phyloP scores from a whole-genome alignment of 2,329 filamentous ascomycete genomes.

The Graphilbum fragrans region DNA sequence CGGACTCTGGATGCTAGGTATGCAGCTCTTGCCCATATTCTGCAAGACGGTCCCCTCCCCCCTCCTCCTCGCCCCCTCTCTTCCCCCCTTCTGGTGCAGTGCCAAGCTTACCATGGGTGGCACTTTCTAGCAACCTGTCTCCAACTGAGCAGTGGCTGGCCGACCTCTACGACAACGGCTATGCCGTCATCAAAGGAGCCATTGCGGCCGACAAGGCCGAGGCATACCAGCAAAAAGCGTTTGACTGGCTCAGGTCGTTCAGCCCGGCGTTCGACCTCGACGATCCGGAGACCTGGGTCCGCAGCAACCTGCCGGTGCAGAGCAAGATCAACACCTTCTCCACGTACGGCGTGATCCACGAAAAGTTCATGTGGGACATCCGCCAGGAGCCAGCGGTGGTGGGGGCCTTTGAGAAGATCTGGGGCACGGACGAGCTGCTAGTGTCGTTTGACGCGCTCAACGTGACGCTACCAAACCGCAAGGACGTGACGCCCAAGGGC shows the following conservation, averaged over 20 bases:
- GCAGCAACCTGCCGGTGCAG: constrained; percentile 22
- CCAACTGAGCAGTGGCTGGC: no score
- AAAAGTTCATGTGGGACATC: constrained; percentile 26
- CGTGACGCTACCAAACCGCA: constrained; percentile 21
- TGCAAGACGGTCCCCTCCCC: no score
- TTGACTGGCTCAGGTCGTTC: constrained; percentile 11
- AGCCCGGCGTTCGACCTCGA: constrained; percentile 9
- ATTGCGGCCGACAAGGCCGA: constrained; percentile 27
- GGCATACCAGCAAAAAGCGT: constrained; percentile 18
- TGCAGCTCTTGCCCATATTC: no score
- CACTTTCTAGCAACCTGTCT: no score
- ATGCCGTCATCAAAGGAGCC: constrained; percentile 30
- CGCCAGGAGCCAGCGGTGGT: constrained; percentile 24
- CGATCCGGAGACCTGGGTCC: constrained; percentile 22
- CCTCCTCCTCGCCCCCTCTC: no score
- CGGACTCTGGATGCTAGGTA: no score
- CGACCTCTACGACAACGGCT: no score
- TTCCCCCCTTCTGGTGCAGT: no score
- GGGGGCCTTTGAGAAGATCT: constrained; percentile 23
- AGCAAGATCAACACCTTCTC: constrained; percentile 18
- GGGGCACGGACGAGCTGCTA: constrained; percentile 22
- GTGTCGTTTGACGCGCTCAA: constrained; percentile 25
- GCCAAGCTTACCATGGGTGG: no score
- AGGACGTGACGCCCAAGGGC: constrained; percentile 5
- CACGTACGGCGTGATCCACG: constrained; percentile 20